Percentiles rank a stretch among this genome's conserved stretches.
Evolutionary conservation across 2,329 filamentous ascomycete genomes (phyloP).

Genomic region (Colletotrichum lupini): DNA sequence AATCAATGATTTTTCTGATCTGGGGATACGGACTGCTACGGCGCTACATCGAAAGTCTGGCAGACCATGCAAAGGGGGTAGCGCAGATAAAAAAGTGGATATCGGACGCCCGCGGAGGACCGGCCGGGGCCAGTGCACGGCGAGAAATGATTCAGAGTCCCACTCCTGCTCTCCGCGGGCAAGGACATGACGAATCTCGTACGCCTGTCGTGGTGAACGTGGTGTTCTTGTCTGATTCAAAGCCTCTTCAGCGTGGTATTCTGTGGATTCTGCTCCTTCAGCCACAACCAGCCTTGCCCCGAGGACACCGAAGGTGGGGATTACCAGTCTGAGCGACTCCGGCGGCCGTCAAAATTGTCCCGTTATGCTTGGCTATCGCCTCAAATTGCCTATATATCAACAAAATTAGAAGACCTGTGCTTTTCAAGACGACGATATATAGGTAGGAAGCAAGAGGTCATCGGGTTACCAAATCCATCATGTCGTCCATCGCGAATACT

Average conservation of each 20-base stretch:
- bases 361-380: not conserved
- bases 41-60: not conserved
- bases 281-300: not conserved
- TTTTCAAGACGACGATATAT: not conserved
- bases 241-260: not conserved
- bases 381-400: not conserved
- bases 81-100: not conserved
- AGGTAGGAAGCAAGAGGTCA: not conserved
- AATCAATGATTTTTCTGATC: too few species aligned
- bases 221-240: not conserved
- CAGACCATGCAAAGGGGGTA: not conserved
- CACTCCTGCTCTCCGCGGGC: not conserved
- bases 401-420: not conserved
- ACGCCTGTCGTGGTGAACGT: not conserved
- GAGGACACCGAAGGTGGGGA: not conserved
- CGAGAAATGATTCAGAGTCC: not conserved
- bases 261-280: not conserved
- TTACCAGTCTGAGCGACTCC: not conserved
- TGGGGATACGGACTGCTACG: not conserved
- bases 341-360: not conserved
- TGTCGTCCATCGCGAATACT: not conserved
- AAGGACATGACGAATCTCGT: not conserved
- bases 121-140: not conserved
- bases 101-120: constrained; percentile 3
- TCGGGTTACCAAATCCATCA: not conserved